phyloP scores from a whole-genome alignment of 352 stramenopile species.

The Saprolegnia diclina region DNA sequence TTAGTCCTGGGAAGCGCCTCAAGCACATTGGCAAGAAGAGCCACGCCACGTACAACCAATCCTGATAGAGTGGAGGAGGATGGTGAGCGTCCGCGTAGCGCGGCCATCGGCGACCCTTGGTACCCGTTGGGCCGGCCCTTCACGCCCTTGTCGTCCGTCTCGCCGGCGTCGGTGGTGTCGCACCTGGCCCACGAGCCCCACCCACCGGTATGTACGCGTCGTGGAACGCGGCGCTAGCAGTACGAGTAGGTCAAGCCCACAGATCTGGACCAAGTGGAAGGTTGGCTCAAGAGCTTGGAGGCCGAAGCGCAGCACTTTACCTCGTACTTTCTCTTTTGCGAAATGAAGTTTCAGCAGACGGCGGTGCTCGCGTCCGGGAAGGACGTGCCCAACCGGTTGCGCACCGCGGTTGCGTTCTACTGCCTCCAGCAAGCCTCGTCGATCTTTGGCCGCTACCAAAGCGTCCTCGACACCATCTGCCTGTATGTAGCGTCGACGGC shows the following conservation, averaged over 20 bases:
- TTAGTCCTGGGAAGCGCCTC: conserved; percentile 14
- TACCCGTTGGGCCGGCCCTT: conserved; percentile 14
- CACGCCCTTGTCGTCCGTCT: conserved; percentile 13
- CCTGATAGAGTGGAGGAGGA: background rate
- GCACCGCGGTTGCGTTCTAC: conserved; percentile 69
- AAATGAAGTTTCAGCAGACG: conserved; percentile 68
- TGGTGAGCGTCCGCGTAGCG: background rate
- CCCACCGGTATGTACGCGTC: background rate
- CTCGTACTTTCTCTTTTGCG: conserved; percentile 69
- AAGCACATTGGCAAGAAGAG: conserved; percentile 7
- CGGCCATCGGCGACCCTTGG: background rate
- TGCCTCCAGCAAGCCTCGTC: conserved; percentile 60
- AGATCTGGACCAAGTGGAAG: conserved; percentile 61
- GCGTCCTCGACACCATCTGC: conserved; percentile 52
- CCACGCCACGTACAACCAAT: background rate
- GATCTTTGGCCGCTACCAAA: conserved; percentile 58
- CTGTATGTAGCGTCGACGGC: conserved; percentile 28
- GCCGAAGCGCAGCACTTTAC: conserved; percentile 40
- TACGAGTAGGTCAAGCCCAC: conserved; percentile 10
- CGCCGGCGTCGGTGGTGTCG: conserved; percentile 5
- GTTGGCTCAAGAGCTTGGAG: conserved; percentile 55
- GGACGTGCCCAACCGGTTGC: conserved; percentile 53
- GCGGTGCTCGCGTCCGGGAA: conserved; percentile 51
- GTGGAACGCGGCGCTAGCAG: background rate
- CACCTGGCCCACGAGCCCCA: conserved; percentile 16